Base-by-base conservation (phyloP, 2,329 filamentous ascomycete species). In the Colletotrichum sp. region DNA sequence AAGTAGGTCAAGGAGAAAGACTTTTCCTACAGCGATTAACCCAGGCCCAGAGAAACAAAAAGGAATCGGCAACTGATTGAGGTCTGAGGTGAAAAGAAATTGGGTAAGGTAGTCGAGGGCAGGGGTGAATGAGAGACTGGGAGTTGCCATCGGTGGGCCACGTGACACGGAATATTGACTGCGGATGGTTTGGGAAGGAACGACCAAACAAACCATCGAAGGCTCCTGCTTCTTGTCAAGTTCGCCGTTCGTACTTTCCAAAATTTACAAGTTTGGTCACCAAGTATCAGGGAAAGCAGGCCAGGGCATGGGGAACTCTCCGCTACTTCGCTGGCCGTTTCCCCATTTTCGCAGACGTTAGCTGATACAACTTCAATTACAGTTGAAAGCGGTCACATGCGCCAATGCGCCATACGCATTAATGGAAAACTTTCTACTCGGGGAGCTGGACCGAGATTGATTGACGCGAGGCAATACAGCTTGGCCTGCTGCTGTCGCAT, bases 361-460 rank as follows among this genome's bases (percentile, higher is more conserved):
- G 16, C 36, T 6, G 16, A 28, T n/a, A 43, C 39, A 43, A n/a
- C 16, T 43, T n/a, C 16, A 10, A 43, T 43, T 43, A 10, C 16
- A 0, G 36, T 39, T 39, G 32, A 5, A 18, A 4, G 36, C 36
- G 36, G 36, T 39, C 16, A 39, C 36, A 18, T 39, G 0, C 36
- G 36, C 34, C 28, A 30, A 30, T 28, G 6, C 8, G 28, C 30
- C 16, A 18, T n/a, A 43, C 0, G 4, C 2, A 39, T 18, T 9
- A 0, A 39, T 18, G 36, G 0, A 43, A 43, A 10, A 0, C 16
- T 43, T 43, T 18, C 16, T 0, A 43, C 0, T 0, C 36, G 16
- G 36, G 16, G 0, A 0, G 8, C 16, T 10, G 16, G 4, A 1
- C 7, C 36, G 7, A 18, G 2, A 3, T 26, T 8, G 36, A 43